Percentiles rank a stretch among this genome's conserved stretches.
Conservation (phyloP, 192 early-diverging fungal genomes). For the Backusella tuberculispora region DNA sequence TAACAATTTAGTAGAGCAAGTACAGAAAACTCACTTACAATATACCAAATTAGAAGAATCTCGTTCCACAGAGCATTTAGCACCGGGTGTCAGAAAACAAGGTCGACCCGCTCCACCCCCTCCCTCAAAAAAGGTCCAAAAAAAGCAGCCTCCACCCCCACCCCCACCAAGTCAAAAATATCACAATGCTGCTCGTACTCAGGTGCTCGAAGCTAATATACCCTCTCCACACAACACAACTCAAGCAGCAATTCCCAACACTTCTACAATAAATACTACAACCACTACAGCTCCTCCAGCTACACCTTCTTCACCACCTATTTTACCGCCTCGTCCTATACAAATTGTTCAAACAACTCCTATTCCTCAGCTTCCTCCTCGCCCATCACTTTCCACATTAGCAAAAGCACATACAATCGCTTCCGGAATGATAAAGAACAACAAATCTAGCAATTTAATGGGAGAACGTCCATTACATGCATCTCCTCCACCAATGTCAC, state of each 20-base stretch:
- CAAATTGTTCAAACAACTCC: not conserved
- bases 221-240: not conserved
- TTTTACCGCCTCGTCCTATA: conserved; percentile 4
- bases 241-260: not conserved
- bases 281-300: not conserved
- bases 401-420: conserved; percentile 27
- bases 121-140: not conserved
- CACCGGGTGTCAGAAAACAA: conserved; percentile 8
- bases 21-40: conserved; percentile 22
- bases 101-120: not conserved
- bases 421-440: not conserved
- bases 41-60: conserved; percentile 23
- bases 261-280: conserved; percentile 13
- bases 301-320: not conserved
- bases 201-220: not conserved
- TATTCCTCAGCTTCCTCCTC: conserved; percentile 28
- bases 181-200: conserved; percentile 14
- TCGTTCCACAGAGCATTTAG: conserved; percentile 8
- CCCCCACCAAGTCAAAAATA: conserved; percentile 38
- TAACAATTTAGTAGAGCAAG: conserved; percentile 21
- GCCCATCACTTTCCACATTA: conserved; percentile 27
- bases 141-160: conserved; percentile 30
- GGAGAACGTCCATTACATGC: not conserved
- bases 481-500: conserved; percentile 2
- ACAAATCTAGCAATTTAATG: not conserved